A percentile compares a stretch with the other conserved stretches of the same genome.
These are phyloP conservation scores for Rhypophila decipiens DNA, from an alignment of 495 filamentous ascomycete species.

Conservation along the genomic window DNA sequence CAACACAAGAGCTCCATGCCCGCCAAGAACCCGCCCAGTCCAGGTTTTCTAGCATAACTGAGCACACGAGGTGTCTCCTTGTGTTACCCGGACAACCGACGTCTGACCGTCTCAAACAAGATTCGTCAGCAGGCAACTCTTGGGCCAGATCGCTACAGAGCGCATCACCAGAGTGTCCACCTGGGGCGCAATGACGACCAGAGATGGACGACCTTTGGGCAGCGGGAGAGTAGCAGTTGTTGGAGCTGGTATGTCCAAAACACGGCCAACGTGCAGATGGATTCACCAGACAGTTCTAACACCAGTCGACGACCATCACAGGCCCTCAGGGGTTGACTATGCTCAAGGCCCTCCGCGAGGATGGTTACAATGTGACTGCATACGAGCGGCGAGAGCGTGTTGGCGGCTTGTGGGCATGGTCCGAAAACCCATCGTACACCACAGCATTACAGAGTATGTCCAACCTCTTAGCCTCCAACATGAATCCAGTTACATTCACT, in stretches of 20 bases:
- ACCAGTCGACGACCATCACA: constrained; percentile 6
- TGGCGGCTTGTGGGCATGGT: constrained; percentile 34
- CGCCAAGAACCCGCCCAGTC: too few relatives aligned
- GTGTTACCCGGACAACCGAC: too few relatives aligned
- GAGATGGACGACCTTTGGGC: constrained; percentile 4
- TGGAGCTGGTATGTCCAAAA: constrained; percentile 20
- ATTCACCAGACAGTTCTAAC: background rate
- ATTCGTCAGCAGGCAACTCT: too few relatives aligned
- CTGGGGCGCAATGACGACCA: too few relatives aligned
- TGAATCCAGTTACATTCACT: constrained; percentile 1
- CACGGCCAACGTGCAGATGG: background rate
- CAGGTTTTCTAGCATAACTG: too few relatives aligned
- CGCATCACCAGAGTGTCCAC: too few relatives aligned
- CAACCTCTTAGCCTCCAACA: background rate
- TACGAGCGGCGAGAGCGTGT: constrained; percentile 29
- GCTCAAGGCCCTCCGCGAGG: constrained; percentile 31
- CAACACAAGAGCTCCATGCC: too few relatives aligned
- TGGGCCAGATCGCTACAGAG: too few relatives aligned
- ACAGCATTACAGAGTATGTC: constrained; percentile 21
- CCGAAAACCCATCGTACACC: constrained; percentile 23
- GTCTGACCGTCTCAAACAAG: too few relatives aligned
- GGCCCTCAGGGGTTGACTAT: constrained; percentile 27
- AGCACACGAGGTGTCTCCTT: too few relatives aligned
- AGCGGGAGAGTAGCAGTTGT: constrained; percentile 22
- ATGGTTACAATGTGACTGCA: constrained; percentile 29